phyloP scores from a whole-genome alignment of 2,329 filamentous ascomycete genomes.

The Colletotrichum zoysiae region DNA sequence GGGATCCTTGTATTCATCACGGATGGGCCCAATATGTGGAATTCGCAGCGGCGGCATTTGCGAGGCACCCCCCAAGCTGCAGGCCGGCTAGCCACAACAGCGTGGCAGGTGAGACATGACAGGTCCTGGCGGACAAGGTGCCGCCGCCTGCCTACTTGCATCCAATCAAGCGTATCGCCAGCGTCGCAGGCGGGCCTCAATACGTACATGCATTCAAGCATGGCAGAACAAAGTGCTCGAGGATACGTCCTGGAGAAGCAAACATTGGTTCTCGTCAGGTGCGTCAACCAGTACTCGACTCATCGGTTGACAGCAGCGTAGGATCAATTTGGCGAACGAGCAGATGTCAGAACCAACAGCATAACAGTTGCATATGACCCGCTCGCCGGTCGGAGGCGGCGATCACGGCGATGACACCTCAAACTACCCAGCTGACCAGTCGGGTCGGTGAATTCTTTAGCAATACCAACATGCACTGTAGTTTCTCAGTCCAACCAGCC shows the following conservation, averaged over 20 bases:
- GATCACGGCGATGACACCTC: slow-evolving; percentile 32
- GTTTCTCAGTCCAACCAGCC: background rate
- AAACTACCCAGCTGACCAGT: slow-evolving; percentile 32
- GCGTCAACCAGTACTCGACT: slow-evolving; percentile 26
- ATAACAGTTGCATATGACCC: slow-evolving; percentile 39
- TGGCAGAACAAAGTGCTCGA: slow-evolving; percentile 1
- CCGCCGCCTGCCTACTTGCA: slow-evolving; percentile 15
- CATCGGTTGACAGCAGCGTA: slow-evolving; percentile 28
- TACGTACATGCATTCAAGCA: slow-evolving; percentile 2
- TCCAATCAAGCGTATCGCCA: slow-evolving; percentile 32
- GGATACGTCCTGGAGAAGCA: slow-evolving; percentile 23
- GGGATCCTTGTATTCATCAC: slow-evolving; percentile 7
- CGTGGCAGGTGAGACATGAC: slow-evolving; percentile 33
- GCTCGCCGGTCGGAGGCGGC: slow-evolving; percentile 21
- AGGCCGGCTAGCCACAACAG: slow-evolving; percentile 33
- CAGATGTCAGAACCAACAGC: slow-evolving; percentile 31
- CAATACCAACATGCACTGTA: background rate
- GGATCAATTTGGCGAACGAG: slow-evolving; percentile 25
- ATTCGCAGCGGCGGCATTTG: background rate
- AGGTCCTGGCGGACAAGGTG: slow-evolving; percentile 20
- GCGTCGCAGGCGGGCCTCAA: slow-evolving; percentile 18
- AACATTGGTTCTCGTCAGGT: slow-evolving; percentile 26
- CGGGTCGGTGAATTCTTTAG: slow-evolving; percentile 32
- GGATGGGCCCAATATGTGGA: background rate
- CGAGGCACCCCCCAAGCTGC: slow-evolving; percentile 16